These are phyloP conservation scores for Borovskyia barvae DNA, from an alignment of 208 protist species.

Conservation along the genomic window DNA sequence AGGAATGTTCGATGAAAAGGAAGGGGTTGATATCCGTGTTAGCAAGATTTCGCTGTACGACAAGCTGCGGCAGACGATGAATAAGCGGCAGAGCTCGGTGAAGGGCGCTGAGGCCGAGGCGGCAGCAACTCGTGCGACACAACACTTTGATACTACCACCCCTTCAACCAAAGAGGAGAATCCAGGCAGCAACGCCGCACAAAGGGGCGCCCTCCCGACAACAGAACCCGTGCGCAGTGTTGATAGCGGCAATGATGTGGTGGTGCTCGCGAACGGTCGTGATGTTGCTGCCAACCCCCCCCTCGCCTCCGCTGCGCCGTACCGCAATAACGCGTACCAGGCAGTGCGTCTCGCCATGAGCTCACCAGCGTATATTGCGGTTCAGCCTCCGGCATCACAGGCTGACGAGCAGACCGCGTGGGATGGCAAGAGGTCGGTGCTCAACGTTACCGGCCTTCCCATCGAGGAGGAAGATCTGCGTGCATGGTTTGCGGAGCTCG, in stretches of 20 bases:
- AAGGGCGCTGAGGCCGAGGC: not conserved
- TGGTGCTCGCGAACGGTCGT: not conserved
- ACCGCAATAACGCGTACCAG: slow-evolving; percentile 77
- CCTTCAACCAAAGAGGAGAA: too few species aligned
- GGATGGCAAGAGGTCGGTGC: slow-evolving; percentile 28
- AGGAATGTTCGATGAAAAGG: slow-evolving; percentile 24
- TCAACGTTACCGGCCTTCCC: slow-evolving; percentile 66
- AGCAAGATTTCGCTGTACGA: slow-evolving; percentile 32
- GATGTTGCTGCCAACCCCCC: not conserved
- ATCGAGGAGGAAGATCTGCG: slow-evolving; percentile 57
- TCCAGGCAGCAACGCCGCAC: too few species aligned
- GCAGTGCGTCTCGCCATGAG: slow-evolving; percentile 60
- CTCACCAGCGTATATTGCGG: slow-evolving; percentile 35
- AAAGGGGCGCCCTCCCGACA: too few species aligned
- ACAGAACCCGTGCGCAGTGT: too few species aligned
- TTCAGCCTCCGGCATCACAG: slow-evolving; percentile 6
- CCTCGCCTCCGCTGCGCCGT: slow-evolving; percentile 6
- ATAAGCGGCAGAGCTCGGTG: not conserved
- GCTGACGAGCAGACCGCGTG: not conserved
- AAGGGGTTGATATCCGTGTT: slow-evolving; percentile 15
- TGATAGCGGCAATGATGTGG: not conserved
- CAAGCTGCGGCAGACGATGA: slow-evolving; percentile 24
- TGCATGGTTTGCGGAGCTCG: slow-evolving; percentile 67
- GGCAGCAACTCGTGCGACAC: too few species aligned
- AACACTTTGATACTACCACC: too few species aligned